Percentiles rank a stretch among this genome's conserved stretches.
phyloP scores from a whole-genome alignment of 163 green algal species.

The Prototheca cutis region DNA sequence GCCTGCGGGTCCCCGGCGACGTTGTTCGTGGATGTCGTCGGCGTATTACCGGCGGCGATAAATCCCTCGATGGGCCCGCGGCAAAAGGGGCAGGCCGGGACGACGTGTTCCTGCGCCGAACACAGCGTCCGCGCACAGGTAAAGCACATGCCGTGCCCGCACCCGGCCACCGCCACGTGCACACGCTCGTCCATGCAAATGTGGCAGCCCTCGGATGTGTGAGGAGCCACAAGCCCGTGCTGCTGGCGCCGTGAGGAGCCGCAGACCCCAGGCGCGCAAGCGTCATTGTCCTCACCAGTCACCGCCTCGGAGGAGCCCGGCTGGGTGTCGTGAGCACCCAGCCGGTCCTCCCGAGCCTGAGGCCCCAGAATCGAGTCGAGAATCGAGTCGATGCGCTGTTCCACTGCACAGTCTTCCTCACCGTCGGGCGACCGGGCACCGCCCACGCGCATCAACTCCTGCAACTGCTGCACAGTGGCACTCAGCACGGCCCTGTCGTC shows the following conservation, averaged over 20 bases:
- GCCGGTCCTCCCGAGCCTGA: background rate
- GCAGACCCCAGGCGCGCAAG: too few relatives aligned
- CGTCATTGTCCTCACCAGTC: too few relatives aligned
- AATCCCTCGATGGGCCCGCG: constrained; percentile 28
- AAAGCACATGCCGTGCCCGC: constrained; percentile 30
- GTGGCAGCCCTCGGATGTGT: constrained; percentile 1
- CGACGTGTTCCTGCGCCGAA: constrained; percentile 12
- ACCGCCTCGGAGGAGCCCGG: too few relatives aligned
- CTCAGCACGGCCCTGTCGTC: constrained; percentile 3
- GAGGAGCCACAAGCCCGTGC: too few relatives aligned
- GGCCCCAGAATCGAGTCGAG: constrained; percentile 12
- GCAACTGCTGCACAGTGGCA: constrained; percentile 22
- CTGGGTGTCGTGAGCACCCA: too few relatives aligned
- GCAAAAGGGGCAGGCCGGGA: constrained; percentile 33
- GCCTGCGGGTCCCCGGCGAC: too few relatives aligned
- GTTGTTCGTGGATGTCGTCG: too few relatives aligned
- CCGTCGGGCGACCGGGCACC: background rate
- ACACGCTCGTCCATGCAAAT: constrained; percentile 9
- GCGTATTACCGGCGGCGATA: too few relatives aligned
- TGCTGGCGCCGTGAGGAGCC: too few relatives aligned
- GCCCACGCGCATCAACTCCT: constrained; percentile 4
- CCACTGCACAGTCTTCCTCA: background rate
- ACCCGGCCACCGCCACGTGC: constrained; percentile 12
- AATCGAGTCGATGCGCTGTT: constrained; percentile 3
- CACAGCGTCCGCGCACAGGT: constrained; percentile 23